Evolutionary conservation across 345 rosid genomes (phyloP).

Genomic region (Eutrema yunnanense): DNA sequence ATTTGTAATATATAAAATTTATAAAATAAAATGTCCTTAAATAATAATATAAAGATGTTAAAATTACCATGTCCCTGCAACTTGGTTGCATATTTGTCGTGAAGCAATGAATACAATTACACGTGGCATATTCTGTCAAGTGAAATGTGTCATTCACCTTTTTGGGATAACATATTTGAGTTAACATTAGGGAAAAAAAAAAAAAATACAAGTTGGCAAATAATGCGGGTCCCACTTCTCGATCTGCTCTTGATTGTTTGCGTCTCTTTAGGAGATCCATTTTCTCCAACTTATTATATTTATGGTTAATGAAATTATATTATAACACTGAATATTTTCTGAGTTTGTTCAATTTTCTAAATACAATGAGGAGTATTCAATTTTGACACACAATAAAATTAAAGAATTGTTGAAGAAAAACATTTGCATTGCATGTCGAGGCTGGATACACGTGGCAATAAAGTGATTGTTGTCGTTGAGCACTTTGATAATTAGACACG

Average conservation of each 20-base stretch:
- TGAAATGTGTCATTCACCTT: constrained; percentile 28
- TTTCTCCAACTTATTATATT: neutral
- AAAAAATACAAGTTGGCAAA: constrained; percentile 28
- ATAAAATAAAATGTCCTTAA: too few species aligned
- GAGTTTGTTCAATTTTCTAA: neutral
- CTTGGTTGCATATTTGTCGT: constrained; percentile 14
- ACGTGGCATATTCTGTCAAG: neutral
- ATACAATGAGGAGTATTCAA: neutral
- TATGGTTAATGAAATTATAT: neutral
- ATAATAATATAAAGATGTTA: neutral
- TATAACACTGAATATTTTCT: neutral
- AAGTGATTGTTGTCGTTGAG: constrained; percentile 19
- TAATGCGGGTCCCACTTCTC: constrained; percentile 19
- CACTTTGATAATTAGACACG: constrained; percentile 29
- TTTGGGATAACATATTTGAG: neutral
- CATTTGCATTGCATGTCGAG: neutral
- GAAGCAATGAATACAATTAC: neutral
- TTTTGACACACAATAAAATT: neutral
- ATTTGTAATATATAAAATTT: too few species aligned
- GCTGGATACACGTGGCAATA: constrained; percentile 36
- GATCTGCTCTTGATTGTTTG: constrained; percentile 26
- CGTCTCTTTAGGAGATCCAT: constrained; percentile 28
- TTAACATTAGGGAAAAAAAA: neutral
- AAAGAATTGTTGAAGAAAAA: neutral
- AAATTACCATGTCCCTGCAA: constrained; percentile 13